phyloP scores from a whole-genome alignment of 148 eudicot species.

The Rheum nobile region DNA sequence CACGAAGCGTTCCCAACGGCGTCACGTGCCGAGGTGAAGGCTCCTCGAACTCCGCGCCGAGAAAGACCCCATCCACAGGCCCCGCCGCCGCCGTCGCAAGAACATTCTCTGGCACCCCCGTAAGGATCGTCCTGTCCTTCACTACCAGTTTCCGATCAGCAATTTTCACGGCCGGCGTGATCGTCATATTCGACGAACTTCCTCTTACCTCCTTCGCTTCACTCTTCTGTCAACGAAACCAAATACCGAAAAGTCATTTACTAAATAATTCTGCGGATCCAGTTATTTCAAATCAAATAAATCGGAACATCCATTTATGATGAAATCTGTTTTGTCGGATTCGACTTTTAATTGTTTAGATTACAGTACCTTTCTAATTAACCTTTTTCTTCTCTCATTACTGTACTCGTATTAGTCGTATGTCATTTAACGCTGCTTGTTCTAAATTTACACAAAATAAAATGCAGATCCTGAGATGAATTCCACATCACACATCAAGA shows the following conservation, averaged over 20 bases:
- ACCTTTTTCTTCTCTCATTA: neutral
- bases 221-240: slow-evolving; percentile 12
- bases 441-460: neutral
- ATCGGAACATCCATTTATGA: neutral
- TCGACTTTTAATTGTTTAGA: neutral
- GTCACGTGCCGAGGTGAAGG: slow-evolving; percentile 38
- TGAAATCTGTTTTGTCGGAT: neutral
- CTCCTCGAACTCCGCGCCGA: slow-evolving; percentile 40
- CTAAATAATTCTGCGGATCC: neutral
- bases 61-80: slow-evolving; percentile 48
- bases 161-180: slow-evolving; percentile 48
- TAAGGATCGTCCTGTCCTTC: slow-evolving; percentile 48
- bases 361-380: too few relatives aligned
- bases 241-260: neutral
- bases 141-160: slow-evolving; percentile 40
- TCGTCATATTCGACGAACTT: slow-evolving; percentile 36
- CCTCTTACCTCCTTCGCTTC: slow-evolving; percentile 14
- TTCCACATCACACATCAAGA: neutral
- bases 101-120: slow-evolving; percentile 52
- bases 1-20: slow-evolving; percentile 41
- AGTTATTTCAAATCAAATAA: neutral
- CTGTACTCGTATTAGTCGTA: neutral
- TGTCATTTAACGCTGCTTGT: neutral
- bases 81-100: slow-evolving; percentile 34
- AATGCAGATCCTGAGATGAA: neutral